Evolutionary conservation across 306 rosid species (phyloP).

Genomic region (Inga oerstediana): DNA sequence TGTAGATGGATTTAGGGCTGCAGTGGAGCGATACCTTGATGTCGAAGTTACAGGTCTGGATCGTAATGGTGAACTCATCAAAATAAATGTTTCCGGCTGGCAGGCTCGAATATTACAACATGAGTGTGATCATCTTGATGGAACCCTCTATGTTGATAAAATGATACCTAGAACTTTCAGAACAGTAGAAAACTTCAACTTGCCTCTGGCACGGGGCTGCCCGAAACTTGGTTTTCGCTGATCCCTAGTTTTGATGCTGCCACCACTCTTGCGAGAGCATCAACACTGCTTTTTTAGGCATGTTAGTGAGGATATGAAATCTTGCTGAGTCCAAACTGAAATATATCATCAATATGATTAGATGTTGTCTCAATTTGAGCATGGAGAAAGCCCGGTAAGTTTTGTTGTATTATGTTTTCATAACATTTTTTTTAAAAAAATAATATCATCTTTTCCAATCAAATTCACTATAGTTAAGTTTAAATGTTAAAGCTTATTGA

Average conservation of each 20-base stretch:
- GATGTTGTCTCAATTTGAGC: slow-evolving; percentile 3
- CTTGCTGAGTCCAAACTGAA: neutral
- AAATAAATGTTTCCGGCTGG: slow-evolving; percentile 80
- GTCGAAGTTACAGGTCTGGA: slow-evolving; percentile 89
- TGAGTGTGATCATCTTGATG: slow-evolving; percentile 93
- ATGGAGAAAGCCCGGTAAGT: slow-evolving; percentile 3
- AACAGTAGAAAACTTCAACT: slow-evolving; percentile 63
- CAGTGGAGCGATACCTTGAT: slow-evolving; percentile 80
- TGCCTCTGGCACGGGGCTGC: slow-evolving; percentile 85
- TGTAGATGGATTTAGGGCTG: slow-evolving; percentile 83
- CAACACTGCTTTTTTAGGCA: slow-evolving; percentile 11
- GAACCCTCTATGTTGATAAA: slow-evolving; percentile 85
- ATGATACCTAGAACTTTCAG: slow-evolving; percentile 87
- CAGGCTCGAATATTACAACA: slow-evolving; percentile 93
- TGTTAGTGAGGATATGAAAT: neutral
- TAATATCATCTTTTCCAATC: neutral
- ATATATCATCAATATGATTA: neutral
- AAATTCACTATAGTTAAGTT: slow-evolving; percentile 2
- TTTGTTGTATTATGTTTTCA: slow-evolving; percentile 20
- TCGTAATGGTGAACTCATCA: slow-evolving; percentile 66
- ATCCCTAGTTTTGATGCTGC: slow-evolving; percentile 9
- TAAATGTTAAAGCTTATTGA: slow-evolving; percentile 14
- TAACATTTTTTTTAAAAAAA: neutral
- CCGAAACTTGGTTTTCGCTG: slow-evolving; percentile 72
- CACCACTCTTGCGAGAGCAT: neutral